Evolutionary conservation across 345 rosid species (phyloP), one percentile per base, ranked within the genome.

Genomic region (Gossypium ekmanianum): DNA sequence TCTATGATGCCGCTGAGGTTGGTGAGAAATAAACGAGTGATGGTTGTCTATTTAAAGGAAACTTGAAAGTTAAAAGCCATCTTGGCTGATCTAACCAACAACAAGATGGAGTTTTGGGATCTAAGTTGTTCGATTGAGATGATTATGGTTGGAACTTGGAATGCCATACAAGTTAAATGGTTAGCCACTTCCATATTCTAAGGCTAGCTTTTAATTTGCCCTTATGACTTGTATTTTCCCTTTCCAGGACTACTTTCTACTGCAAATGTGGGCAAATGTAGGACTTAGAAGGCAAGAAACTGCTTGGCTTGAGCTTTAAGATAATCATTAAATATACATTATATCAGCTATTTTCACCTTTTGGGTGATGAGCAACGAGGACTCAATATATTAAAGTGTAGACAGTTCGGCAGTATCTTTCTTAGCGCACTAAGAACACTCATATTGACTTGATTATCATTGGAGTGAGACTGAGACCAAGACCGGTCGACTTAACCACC

Each of bases 211-310:
- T 66, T 11, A n/a, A 48, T 48, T 48, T 11, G 9, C 17, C n/a
- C 52, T 66, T 18, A 52, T 45, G 55, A 45, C 52, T 66, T 9
- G 11, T 29, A 67, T 45, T 45, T 45, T 43, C 39, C 57, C 18
- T 12, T 20, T 20, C 22, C 17, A 45, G 2, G 34, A 66, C n/a
- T 12, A 45, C n/a, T 20, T 14, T 27, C 70, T 43, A 44, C 54
- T 18, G n/a, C 71, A 66, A 44, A 13, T 44, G 9, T 4, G 12
- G 16, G 52, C 52, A 48, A 48, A 11, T 48, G 63, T 64, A 34
- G 74, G 65, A 57, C 83, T 75, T 82, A 39, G 74, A 82, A 79
- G 84, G 78, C 76, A 79, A 82, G 84, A 51, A 76, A 79, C 41
- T 58, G 3, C 2, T 1, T 64, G 26, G 51, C 52, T 69, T 78